phyloP scores from a whole-genome alignment of 306 rosid species.

The Dryas alaskensis region DNA sequence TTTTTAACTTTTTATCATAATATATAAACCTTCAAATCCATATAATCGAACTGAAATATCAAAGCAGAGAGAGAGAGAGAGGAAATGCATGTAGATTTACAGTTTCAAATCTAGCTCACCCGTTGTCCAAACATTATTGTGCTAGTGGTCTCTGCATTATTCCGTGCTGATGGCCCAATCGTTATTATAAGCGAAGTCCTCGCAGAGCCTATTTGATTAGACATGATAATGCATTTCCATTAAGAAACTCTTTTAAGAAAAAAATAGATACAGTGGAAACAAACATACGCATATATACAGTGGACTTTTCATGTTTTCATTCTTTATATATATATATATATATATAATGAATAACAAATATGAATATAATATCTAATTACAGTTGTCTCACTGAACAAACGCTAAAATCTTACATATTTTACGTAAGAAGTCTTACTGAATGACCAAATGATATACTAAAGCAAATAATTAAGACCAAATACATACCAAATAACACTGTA shows the following conservation, averaged over 20 bases:
- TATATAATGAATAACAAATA: not conserved
- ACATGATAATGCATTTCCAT: not conserved
- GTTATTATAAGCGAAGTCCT: slow-evolving; percentile 70
- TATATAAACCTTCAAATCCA: not conserved
- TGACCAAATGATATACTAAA: not conserved
- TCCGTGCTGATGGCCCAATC: slow-evolving; percentile 59
- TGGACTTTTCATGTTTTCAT: not conserved
- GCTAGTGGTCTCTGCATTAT: slow-evolving; percentile 58
- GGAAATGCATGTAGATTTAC: not conserved
- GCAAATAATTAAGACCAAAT: not conserved
- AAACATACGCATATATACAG: not conserved
- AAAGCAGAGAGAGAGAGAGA: slow-evolving; percentile 1
- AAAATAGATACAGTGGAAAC: not conserved
- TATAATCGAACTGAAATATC: not conserved
- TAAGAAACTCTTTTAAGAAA: not conserved
- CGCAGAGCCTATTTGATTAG: slow-evolving; percentile 50
- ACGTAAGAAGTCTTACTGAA: not conserved
- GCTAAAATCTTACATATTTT: not conserved
- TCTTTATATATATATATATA: not conserved
- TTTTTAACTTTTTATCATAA: not conserved
- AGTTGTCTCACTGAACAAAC: not conserved
- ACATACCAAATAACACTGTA: not conserved
- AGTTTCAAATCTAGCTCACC: slow-evolving; percentile 39
- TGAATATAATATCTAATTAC: not conserved
- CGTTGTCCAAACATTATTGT: slow-evolving; percentile 69